Base-by-base conservation (phyloP, 176 grass and related monocot genomes). In the Oryza australiensis region DNA sequence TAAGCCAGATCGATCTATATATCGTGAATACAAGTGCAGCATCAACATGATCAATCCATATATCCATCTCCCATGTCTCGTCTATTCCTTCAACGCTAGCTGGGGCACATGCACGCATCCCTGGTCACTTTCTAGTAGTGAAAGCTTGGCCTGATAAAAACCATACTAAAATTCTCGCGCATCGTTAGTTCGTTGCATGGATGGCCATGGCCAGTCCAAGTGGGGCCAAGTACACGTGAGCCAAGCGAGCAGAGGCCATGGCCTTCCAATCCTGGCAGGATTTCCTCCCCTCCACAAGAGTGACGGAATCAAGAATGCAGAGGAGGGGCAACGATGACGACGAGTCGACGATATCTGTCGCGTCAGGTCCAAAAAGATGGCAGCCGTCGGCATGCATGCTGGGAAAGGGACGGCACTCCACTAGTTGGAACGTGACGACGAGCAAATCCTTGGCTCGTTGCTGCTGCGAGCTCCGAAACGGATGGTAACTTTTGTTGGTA, bases 331-430 rank as follows among this genome's bases (percentile, higher is more conserved):
- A 1, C 28, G 53, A 7, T 18, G 66, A 13, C 49, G 62, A 27
- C 63, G 6, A 59, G 22, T n/a, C 49, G 37, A 22, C 66, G 40
- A 9, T 64, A 45, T 13, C 11, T 9, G 16, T 5, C 45, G 37
- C 65, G 9, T 18, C 59, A 14, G 64, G 15, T 64, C 72, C 51
- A 49, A 62, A 76, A 78, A 57, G 73, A 78, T 45, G 74, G 43
- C 45, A 64, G 9, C 9, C 43, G 80, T 72, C 60, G 15, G 33
- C 46, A 27, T 22, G 74, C 45, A 27, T 22, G 74, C 45, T 1
- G 35, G 9, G 80, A 60, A 72, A 83, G 73, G 24, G 59, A 83
- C 80, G 55, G 49, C 32, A 30, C 34, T 38, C 12, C 62, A 16
- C 26, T 26, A 26, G 33, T 10, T 9, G 40, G 28, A n/a, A 16